A percentile compares a stretch with the other conserved stretches of the same genome.
These are phyloP conservation scores for Blastobotrys indianensis DNA, from an alignment of 1,139 yeast genomes.

Conservation along the genomic window DNA sequence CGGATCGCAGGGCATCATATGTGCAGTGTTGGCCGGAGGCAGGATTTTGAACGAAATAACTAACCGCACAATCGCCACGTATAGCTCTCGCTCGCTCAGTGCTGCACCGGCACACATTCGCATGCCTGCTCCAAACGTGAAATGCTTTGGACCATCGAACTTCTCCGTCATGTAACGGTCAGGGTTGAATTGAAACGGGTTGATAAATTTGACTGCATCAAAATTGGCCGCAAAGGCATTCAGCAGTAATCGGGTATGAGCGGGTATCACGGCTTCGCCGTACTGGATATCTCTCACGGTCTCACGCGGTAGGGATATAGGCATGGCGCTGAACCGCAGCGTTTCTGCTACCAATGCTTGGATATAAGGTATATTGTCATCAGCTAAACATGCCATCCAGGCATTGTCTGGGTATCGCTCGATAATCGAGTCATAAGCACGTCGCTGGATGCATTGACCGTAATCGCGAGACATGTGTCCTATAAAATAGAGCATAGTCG, in stretches of 20 bases:
- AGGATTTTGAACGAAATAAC: conserved; percentile 38
- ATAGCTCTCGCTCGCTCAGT: conserved; percentile 58
- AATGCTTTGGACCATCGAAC: conserved; percentile 38
- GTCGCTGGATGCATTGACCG: conserved; percentile 44
- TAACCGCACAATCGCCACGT: conserved; percentile 41
- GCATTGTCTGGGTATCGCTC: conserved; percentile 37
- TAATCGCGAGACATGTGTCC: conserved; percentile 54
- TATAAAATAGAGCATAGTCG: conserved; percentile 53
- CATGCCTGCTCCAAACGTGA: conserved; percentile 66
- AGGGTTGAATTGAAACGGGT: conserved; percentile 53
- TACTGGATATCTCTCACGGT: conserved; percentile 47
- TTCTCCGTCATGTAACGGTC: conserved; percentile 46
- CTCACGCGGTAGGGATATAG: conserved; percentile 58
- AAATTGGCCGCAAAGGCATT: conserved; percentile 70
- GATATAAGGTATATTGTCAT: conserved; percentile 41
- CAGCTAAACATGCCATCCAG: conserved; percentile 41
- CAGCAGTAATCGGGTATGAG: conserved; percentile 53
- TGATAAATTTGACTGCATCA: conserved; percentile 41
- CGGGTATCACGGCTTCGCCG: conserved; percentile 43
- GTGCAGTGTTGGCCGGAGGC: conserved; percentile 36
- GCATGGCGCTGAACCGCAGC: conserved; percentile 59
- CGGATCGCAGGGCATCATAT: conserved; percentile 23
- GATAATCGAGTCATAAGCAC: conserved; percentile 38
- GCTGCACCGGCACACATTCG: conserved; percentile 64
- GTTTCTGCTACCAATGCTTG: conserved; percentile 60